Percentiles rank a stretch among this genome's conserved stretches.
Evolutionary conservation across 2,329 filamentous ascomycete genomes (phyloP).

Genomic region (Trichophyton mentagrophytes): DNA sequence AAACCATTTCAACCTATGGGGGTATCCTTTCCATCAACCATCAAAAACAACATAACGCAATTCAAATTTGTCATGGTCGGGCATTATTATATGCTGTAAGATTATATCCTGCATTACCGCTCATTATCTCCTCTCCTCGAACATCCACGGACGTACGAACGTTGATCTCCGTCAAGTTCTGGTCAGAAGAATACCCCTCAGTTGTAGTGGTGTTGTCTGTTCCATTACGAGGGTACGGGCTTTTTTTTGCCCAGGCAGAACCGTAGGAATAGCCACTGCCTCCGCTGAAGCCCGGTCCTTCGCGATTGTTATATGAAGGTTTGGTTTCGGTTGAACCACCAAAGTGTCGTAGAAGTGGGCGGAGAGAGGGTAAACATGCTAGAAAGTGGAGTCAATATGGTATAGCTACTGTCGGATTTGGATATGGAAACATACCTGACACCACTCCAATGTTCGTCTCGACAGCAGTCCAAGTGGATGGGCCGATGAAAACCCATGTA

Average conservation of each 20-base stretch:
- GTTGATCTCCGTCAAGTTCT: neutral
- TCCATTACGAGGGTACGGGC: neutral
- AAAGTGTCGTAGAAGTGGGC: neutral
- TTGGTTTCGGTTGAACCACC: neutral
- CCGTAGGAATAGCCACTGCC: slow-evolving; percentile 2
- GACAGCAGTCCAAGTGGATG: slow-evolving; percentile 3
- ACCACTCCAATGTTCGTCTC: slow-evolving; percentile 5
- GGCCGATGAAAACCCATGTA: slow-evolving; percentile 5
- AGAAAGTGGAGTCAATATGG: neutral
- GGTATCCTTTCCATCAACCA: neutral
- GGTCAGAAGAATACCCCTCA: neutral
- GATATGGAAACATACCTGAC: neutral
- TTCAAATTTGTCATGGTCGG: neutral
- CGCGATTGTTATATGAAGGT: neutral
- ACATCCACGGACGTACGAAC: neutral
- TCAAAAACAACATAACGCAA: neutral
- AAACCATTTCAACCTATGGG: neutral
- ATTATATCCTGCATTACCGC: neutral
- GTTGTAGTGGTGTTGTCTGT: neutral
- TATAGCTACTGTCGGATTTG: neutral
- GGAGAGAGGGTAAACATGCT: slow-evolving; percentile 2
- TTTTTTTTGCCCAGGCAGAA: slow-evolving; percentile 17
- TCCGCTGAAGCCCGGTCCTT: neutral
- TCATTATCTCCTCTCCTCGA: neutral
- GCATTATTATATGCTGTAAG: neutral